Evolutionary conservation across 805 yeast species (phyloP).

Genomic region (Sugiyamaella qingdaonensis): DNA sequence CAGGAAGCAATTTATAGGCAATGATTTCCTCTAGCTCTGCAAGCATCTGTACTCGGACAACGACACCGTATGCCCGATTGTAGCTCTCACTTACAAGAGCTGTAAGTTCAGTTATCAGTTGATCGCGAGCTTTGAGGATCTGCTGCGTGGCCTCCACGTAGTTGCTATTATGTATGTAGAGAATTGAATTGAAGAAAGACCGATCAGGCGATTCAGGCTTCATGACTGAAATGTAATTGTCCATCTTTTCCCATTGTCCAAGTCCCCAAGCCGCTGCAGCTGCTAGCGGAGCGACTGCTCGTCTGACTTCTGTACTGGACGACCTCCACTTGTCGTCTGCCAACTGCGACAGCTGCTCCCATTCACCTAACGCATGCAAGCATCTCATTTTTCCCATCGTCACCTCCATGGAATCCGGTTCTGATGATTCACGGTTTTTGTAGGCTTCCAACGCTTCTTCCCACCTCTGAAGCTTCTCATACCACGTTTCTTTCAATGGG

Average conservation of each 20-base stretch:
- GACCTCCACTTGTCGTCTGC: conserved; percentile 83
- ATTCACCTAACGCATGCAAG: conserved; percentile 96
- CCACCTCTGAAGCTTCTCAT: conserved; percentile 95
- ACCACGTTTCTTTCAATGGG: conserved; percentile 96
- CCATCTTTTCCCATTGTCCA: conserved; percentile 96
- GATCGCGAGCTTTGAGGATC: conserved; percentile 79
- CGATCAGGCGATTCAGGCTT: conserved; percentile 89
- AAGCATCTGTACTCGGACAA: conserved; percentile 94
- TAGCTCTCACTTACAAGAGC: conserved; percentile 94
- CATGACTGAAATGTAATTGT: conserved; percentile 83
- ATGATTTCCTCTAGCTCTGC: conserved; percentile 96
- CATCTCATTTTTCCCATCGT: conserved; percentile 98
- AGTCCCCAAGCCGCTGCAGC: conserved; percentile 99
- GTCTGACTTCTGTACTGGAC: conserved; percentile 64
- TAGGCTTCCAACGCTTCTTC: conserved; percentile 94
- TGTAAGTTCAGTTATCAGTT: conserved; percentile 86
- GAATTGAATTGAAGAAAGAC: conserved; percentile 89
- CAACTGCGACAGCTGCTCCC: conserved; percentile 86
- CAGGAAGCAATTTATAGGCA: conserved; percentile 79
- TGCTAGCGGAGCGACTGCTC: conserved; percentile 92
- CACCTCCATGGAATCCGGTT: conserved; percentile 66
- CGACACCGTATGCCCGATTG: conserved; percentile 93
- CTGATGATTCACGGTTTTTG: conserved; percentile 61
- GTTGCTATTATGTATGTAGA: conserved; percentile 79
- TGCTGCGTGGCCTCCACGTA: conserved; percentile 77